Percentiles rank a stretch among this genome's conserved stretches.
These are phyloP conservation scores for Lantana camara DNA, from an alignment of 257 asterid species.

Conservation along the genomic window DNA sequence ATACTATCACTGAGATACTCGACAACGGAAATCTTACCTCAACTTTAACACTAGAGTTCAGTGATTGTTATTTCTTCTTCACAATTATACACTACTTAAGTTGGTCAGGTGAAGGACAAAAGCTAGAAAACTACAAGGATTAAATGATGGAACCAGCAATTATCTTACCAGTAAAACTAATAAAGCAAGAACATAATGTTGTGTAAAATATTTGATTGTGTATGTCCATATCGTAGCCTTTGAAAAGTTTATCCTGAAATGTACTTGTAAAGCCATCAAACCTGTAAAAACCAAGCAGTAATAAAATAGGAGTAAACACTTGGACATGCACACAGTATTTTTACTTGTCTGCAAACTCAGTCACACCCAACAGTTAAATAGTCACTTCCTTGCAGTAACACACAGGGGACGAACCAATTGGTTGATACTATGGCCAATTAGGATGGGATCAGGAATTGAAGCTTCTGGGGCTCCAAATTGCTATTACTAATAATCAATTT, in stretches of 20 bases:
- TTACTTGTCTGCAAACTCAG: neutral
- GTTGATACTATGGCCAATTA: neutral
- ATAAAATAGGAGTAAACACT: conserved; percentile 4
- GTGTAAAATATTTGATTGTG: conserved; percentile 98
- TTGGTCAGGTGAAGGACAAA: conserved; percentile 6
- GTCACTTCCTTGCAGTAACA: neutral
- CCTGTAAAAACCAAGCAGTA: conserved; percentile 49
- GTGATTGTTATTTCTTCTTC: neutral
- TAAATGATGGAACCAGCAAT: conserved; percentile 14
- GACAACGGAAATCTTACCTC: conserved; percentile 11
- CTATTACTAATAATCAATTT: neutral
- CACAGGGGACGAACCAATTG: no score
- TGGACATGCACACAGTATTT: conserved; percentile 13
- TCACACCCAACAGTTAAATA: conserved; percentile 10
- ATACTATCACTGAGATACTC: neutral
- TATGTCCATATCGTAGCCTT: conserved; percentile 97
- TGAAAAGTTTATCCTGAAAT: conserved; percentile 95
- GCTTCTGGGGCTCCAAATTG: neutral
- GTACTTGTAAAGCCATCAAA: conserved; percentile 99
- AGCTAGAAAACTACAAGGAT: conserved; percentile 19
- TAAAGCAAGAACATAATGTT: conserved; percentile 89
- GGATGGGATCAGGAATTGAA: neutral
- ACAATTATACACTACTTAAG: conserved; percentile 11
- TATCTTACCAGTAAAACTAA: conserved; percentile 83
- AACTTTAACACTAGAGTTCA: conserved; percentile 21